phyloP scores from a whole-genome alignment of 2,329 filamentous ascomycete genomes.

The Trichothecium roseum region DNA sequence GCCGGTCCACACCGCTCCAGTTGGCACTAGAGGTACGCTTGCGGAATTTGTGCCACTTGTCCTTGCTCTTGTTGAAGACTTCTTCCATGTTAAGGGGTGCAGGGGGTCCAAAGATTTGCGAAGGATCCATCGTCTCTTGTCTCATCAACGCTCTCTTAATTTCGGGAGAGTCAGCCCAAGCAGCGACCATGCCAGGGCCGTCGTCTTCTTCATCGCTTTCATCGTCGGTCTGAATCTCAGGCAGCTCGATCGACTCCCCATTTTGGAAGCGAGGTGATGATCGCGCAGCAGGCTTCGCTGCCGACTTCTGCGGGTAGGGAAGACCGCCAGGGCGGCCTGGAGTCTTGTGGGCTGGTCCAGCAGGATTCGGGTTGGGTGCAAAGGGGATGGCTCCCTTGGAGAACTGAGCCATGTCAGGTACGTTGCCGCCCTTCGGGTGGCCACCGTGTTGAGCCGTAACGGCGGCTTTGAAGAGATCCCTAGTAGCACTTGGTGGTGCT shows the following conservation, averaged over 20 bases:
- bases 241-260: constrained; percentile 82
- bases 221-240: constrained; percentile 91
- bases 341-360: constrained; percentile 50
- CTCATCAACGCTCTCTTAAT: constrained; percentile 63
- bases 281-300: constrained; percentile 48
- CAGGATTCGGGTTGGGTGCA: constrained; percentile 55
- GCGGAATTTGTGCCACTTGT: constrained; percentile 77
- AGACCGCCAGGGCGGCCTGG: constrained; percentile 41
- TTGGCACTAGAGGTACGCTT: constrained; percentile 89
- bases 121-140: constrained; percentile 79
- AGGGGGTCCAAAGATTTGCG: constrained; percentile 80
- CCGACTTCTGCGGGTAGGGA: constrained; percentile 32
- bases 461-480: constrained; percentile 55
- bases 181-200: constrained; percentile 40
- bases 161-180: constrained; percentile 84
- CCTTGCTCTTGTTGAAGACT: constrained; percentile 84
- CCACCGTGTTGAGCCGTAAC: constrained; percentile 57
- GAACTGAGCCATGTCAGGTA: constrained; percentile 77
- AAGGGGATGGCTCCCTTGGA: constrained; percentile 87
- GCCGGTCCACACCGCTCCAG: constrained; percentile 71
- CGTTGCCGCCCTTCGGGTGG: constrained; percentile 53
- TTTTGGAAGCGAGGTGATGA: constrained; percentile 81
- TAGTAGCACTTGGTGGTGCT: constrained; percentile 40
- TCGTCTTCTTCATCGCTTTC: constrained; percentile 62
- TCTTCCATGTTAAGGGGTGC: constrained; percentile 90